Percentiles rank a stretch among this genome's conserved stretches.
Evolutionary conservation across 306 rosid species (phyloP).

Genomic region (Begonia masoniana): DNA sequence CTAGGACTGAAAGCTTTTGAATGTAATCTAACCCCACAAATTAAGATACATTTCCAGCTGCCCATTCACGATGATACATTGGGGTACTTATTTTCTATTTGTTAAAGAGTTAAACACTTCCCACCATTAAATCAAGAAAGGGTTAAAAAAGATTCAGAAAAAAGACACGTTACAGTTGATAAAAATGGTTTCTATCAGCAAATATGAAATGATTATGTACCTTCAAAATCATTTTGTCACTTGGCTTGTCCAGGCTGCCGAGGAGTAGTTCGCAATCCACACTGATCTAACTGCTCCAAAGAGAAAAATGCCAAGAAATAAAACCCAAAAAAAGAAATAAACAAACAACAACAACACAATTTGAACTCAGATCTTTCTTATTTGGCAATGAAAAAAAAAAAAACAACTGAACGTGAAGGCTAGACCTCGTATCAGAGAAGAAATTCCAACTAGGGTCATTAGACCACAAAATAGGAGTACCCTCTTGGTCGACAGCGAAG

Average conservation of each 20-base stretch:
- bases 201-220: constrained; percentile 4
- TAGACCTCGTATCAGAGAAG: constrained; percentile 30
- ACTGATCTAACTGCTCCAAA: constrained; percentile 43
- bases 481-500: constrained; percentile 59
- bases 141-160: too few relatives aligned
- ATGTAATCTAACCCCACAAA: too few relatives aligned
- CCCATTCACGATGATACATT: too few relatives aligned
- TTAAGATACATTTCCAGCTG: too few relatives aligned
- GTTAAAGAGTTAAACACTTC: too few relatives aligned
- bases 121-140: too few relatives aligned
- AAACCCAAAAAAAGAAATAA: neutral
- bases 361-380: too few relatives aligned
- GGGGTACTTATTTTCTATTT: too few relatives aligned
- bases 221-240: constrained; percentile 28
- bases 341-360: neutral
- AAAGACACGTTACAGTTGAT: too few relatives aligned
- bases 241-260: constrained; percentile 72
- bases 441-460: constrained; percentile 16
- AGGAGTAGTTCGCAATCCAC: constrained; percentile 74
- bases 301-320: neutral
- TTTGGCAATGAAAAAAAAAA: neutral
- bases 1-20: too few relatives aligned
- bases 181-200: too few relatives aligned
- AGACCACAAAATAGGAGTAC: constrained; percentile 65
- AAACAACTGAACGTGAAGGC: constrained; percentile 76